Evolutionary conservation across 768 basidiomycete species (phyloP), one percentile per base, ranked within the genome.

Genomic region (Kwoniella dejecticola): DNA sequence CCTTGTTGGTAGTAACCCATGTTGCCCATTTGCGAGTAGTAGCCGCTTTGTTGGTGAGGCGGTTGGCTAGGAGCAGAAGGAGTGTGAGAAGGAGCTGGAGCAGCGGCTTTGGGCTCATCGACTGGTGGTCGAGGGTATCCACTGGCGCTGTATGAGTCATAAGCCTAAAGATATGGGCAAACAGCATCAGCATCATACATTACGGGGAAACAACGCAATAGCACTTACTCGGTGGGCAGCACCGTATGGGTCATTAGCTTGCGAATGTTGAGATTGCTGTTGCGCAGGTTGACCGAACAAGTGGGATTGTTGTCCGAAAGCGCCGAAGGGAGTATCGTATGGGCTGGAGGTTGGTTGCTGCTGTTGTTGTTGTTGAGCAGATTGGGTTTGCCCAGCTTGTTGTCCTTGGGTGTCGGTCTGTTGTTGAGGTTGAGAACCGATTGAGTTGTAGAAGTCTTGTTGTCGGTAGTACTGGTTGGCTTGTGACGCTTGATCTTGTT

Each of bases 1-100:
- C 68, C 70, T 30, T 67, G 58, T 57, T 69, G 74, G 61, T 79
- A 77, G 64, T 76, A 79, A 19, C 71, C 71, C 72, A 75, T 76
- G 64, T 75, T 74, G 40, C 66, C 63, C 52, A 71, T 58, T 44
- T 69, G 67, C 8, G 66, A 63, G 68, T 79, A 79, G 65, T 76
- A 77, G 17, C 60, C 63, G 49, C 59, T 62, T 63, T 76, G 74
- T 57, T 78, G 77, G 30, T 72, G 70, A 59, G 64, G 72, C 19
- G 45, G 60, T 52, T 69, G 70, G 27, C 33, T 44, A 42, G 65
- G 63, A 26, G 66, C 47, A 30, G 60, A 45, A 23, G 67, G 68
- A n/a, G 68, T 63, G 66, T 67, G 66, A 7, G 59, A 47, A 26
- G 65, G 60, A 24, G 71, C 62, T 42, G 70, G 67, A 24, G 60